Evolutionary conservation across 371 early-diverging fungal species (phyloP).

Genomic region (Blakeslea trispora): DNA sequence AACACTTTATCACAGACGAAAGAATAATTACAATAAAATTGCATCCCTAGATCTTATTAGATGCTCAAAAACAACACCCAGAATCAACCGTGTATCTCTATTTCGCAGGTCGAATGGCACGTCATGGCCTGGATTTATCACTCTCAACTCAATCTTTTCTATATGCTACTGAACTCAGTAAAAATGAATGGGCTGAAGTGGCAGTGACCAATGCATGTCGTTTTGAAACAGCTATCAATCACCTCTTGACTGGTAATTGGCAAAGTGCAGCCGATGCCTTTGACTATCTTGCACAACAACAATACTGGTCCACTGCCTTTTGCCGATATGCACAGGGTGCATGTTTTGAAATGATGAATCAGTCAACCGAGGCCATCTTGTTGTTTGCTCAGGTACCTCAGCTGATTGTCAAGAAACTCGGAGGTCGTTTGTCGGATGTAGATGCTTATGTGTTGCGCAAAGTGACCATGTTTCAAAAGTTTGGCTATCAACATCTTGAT

Average conservation of each 20-base stretch:
- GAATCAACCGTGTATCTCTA: slow-evolving; percentile 59
- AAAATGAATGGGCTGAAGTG: slow-evolving; percentile 46
- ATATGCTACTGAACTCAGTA: slow-evolving; percentile 43
- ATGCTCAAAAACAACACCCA: slow-evolving; percentile 54
- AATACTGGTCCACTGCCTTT: slow-evolving; percentile 63
- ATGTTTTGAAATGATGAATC: slow-evolving; percentile 49
- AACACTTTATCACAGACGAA: too few species aligned
- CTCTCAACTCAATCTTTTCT: slow-evolving; percentile 56
- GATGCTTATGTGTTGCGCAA: slow-evolving; percentile 62
- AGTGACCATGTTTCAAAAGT: slow-evolving; percentile 48
- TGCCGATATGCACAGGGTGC: slow-evolving; percentile 61
- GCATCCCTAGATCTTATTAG: slow-evolving; percentile 43
- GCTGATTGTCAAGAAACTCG: slow-evolving; percentile 50
- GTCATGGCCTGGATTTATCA: slow-evolving; percentile 46
- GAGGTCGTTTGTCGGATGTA: too few species aligned
- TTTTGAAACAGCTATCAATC: slow-evolving; percentile 62
- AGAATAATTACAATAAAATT: background rate
- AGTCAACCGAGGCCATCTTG: slow-evolving; percentile 47
- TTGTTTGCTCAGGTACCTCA: slow-evolving; percentile 52
- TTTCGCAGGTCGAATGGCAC: slow-evolving; percentile 56
- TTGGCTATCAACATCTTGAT: slow-evolving; percentile 52
- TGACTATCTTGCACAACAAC: slow-evolving; percentile 48
- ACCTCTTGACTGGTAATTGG: slow-evolving; percentile 59
- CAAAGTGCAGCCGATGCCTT: slow-evolving; percentile 48
- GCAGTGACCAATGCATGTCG: slow-evolving; percentile 54